These are phyloP conservation scores for Pichia exigua DNA, from an alignment of 805 yeast species.

Conservation along the genomic window DNA sequence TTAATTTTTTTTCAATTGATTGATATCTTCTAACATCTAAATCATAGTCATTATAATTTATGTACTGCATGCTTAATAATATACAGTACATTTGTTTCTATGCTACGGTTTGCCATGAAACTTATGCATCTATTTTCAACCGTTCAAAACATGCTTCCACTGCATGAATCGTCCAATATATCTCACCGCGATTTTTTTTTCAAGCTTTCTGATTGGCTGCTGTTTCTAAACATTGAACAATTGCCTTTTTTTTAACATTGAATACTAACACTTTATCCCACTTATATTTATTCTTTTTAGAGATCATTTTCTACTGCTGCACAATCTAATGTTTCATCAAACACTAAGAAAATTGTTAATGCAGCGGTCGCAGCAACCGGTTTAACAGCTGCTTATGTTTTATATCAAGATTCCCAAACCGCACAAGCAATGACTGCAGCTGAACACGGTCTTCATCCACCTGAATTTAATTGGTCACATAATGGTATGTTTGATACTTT, in stretches of 20 bases:
- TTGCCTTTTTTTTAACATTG: neutral
- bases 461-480: conserved; percentile 90
- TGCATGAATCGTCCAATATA: neutral
- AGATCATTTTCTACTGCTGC: conserved; percentile 31
- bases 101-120: neutral
- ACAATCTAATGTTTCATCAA: conserved; percentile 26
- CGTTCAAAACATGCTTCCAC: neutral
- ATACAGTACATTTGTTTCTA: no score
- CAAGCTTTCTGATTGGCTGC: conserved; percentile 22
- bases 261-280: conserved; percentile 14
- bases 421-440: conserved; percentile 98
- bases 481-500: conserved; percentile 84
- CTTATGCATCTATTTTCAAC: neutral
- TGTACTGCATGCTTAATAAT: no score
- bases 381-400: conserved; percentile 68
- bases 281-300: conserved; percentile 13
- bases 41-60: no score
- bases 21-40: neutral
- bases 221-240: neutral
- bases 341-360: conserved; percentile 43
- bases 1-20: no score
- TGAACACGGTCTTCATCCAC: conserved; percentile 97
- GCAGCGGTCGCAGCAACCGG: conserved; percentile 71
- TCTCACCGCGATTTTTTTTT: conserved; percentile 21
- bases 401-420: conserved; percentile 76